Evolutionary conservation across 2,329 filamentous ascomycete genomes (phyloP).

Genomic region (Tolypocladium nubicola): DNA sequence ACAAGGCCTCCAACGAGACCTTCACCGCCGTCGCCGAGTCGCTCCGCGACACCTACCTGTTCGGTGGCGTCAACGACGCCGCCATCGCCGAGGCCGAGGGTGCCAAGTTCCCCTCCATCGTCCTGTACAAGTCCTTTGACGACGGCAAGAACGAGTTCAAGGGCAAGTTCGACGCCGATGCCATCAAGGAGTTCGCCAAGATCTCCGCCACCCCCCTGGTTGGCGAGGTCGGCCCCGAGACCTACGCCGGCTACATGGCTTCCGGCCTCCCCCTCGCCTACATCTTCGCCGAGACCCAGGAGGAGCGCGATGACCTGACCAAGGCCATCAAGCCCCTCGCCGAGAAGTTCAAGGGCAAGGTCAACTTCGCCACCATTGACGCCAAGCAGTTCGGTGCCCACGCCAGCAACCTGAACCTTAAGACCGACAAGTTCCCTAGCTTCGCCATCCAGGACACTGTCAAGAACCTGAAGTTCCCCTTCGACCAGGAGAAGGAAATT

Average conservation of each 20-base stretch:
- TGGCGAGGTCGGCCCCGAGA: slow-evolving; percentile 93
- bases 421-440: slow-evolving; percentile 87
- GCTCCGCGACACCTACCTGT: slow-evolving; percentile 84
- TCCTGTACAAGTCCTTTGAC: slow-evolving; percentile 96
- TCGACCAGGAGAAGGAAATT: slow-evolving; percentile 73
- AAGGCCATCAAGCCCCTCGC: slow-evolving; percentile 76
- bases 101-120: slow-evolving; percentile 74
- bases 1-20: slow-evolving; percentile 79
- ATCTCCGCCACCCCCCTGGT: slow-evolving; percentile 79
- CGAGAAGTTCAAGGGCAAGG: slow-evolving; percentile 80
- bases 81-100: slow-evolving; percentile 81
- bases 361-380: slow-evolving; percentile 98
- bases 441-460: slow-evolving; percentile 94
- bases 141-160: slow-evolving; percentile 84
- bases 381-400: slow-evolving; percentile 90
- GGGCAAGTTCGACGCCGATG: slow-evolving; percentile 68
- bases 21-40: slow-evolving; percentile 64
- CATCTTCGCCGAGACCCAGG: slow-evolving; percentile 87
- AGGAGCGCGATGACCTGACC: slow-evolving; percentile 75
- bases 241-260: slow-evolving; percentile 90
- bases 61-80: slow-evolving; percentile 77
- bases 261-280: slow-evolving; percentile 89
- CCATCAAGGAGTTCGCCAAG: slow-evolving; percentile 76
- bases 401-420: slow-evolving; percentile 93
- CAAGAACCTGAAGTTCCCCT: slow-evolving; percentile 98